Evolutionary conservation across 306 rosid genomes (phyloP).

Genomic region (Luffa aegyptiaca): DNA sequence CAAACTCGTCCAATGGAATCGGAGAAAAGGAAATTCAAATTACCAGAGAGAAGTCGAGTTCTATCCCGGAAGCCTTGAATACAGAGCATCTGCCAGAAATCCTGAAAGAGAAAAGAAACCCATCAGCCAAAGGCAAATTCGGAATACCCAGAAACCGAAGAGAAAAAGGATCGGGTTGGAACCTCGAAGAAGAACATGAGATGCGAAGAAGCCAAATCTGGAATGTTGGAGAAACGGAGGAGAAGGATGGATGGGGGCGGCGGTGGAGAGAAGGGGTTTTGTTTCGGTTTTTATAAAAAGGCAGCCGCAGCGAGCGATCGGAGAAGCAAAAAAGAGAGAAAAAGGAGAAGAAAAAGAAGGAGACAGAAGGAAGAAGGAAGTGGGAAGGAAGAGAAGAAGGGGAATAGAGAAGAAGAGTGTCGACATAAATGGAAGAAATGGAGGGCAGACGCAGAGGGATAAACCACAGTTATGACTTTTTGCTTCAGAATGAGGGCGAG

Average conservation of each 20-base stretch:
- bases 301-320: background rate
- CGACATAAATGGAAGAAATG: constrained; percentile 36
- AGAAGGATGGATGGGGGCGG: background rate
- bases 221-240: background rate
- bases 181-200: constrained; percentile 64
- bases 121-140: background rate
- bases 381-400: background rate
- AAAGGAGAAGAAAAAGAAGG: background rate
- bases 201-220: background rate
- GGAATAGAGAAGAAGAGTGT: constrained; percentile 29
- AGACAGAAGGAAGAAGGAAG: background rate
- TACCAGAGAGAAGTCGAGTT: constrained; percentile 40
- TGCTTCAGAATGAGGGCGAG: constrained; percentile 16
- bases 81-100: constrained; percentile 47
- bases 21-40: background rate
- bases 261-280: background rate
- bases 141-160: background rate
- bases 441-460: background rate
- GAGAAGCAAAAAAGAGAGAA: background rate
- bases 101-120: constrained; percentile 20
- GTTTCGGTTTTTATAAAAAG: background rate
- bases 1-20: background rate
- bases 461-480: constrained; percentile 8
- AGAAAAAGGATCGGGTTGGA: background rate
- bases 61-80: constrained; percentile 19